Base-by-base conservation (phyloP, 495 filamentous ascomycete genomes). In the Chaetomidium leptoderma region DNA sequence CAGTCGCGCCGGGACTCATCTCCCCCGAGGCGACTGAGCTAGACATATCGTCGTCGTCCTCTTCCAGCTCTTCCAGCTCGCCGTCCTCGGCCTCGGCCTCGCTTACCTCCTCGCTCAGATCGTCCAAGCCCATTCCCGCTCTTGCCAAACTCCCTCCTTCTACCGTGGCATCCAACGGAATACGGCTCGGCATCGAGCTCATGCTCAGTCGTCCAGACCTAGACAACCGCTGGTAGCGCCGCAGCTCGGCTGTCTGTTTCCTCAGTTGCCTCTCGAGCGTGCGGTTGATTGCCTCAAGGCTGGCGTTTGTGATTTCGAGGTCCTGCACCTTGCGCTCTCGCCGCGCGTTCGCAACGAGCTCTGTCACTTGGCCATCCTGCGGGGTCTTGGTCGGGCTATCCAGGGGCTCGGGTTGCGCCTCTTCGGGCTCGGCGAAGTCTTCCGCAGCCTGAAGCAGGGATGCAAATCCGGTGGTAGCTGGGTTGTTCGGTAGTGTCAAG, bases 221-320 rank as follows among this genome's bases (percentile, higher is more conserved):
- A 30, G 87, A 91, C 23, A 96, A 76, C 13, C 93, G 85, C 26
- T 89, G 83, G 65, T 83, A 97, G 29, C 90, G 80, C 27, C 92
- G 84, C 36, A 99, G 70, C 70, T 99, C 92, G 8, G 89, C 82
- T 21, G 88, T 90, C 66, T 97, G 93, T 63, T 93, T 93, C 6
- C 90, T 82, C 71, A 99, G 83, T 64, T 97, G 89, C 10, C 89
- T 81, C 70, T 99, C 93, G 1, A 99, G 75, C 0, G 90, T 91
- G 47, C 91, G 83, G 65, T 99, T 99, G 72, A 99, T 97, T n/a
- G 95, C 95, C 29, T 96, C 80, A 8, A 99, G 81, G 23, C 91
- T 96, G 2, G 90, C 92, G 62, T 99, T 99, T 59, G 89, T 95
- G 58, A 99, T 99, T 66, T 99, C 89, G n/a, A 99, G 76, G 69